Evolutionary conservation across 2,329 filamentous ascomycete species (phyloP), one percentile per base, ranked within the genome.

Genomic region (Penicillium polonicum): DNA sequence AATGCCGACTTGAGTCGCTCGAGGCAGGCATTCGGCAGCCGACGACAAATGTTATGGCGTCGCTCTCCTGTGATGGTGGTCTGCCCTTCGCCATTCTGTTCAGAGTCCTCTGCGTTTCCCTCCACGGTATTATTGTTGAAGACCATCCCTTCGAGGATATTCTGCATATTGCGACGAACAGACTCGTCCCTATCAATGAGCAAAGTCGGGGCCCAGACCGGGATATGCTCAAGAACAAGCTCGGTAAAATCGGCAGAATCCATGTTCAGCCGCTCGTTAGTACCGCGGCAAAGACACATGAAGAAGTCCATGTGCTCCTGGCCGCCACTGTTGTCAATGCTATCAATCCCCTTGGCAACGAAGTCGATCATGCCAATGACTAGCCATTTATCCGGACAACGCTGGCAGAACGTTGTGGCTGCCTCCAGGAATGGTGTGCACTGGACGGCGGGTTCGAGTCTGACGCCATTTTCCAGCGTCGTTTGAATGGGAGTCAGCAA

Each of bases 351-450:
- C 49, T 77, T 75, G 35, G 80, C 74, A 49, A 76, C 72, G 43
- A 74, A 75, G 44, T 74, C 72, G 42, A 79, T 72, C 39, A 81
- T 60, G 25, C 67, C 65, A 25, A 72, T 51, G 38, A 80, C 70
- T 36, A 72, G 70, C n/a, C 70, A 66, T 38, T 72, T 68, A 31
- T 74, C 69, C 9, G 72, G 70, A 43, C 73, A 72, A 52, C 65
- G 65, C 48, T 75, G 68, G 59, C 85, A 82, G 65, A 87, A 89
- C 0, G 78, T 69, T 33, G 80, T 68, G 3, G 83, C 82, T 17
- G 80, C 82, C n/a, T 82, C 80, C 19, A 90, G 76, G 65, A 82
- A 89, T 1, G 85, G 82, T 17, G 79, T 76, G 33, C 77, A 76
- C 19, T 81, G 74, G 9, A 77, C 70, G 3, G 77, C 75, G 3